Percentiles rank a stretch among this genome's conserved stretches.
phyloP scores from a whole-genome alignment of 805 yeast genomes.

The Metschnikowia colocasiae region DNA sequence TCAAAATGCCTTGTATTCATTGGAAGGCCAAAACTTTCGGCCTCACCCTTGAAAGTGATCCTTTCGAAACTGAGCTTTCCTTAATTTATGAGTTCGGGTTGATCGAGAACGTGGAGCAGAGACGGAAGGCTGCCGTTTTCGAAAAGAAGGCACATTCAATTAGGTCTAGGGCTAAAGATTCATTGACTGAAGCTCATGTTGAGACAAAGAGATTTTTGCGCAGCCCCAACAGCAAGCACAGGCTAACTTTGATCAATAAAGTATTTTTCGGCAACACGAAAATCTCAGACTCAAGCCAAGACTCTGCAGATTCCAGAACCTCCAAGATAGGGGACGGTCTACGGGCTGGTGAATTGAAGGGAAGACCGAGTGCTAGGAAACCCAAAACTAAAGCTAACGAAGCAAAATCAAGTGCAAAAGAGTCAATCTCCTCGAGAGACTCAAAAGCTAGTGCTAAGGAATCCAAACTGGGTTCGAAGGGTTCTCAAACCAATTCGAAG shows the following conservation, averaged over 20 bases:
- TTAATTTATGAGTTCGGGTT: conserved; percentile 62
- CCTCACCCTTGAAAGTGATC: conserved; percentile 79
- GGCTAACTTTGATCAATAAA: conserved; percentile 6
- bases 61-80: conserved; percentile 74
- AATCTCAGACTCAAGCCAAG: not conserved
- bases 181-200: conserved; percentile 8
- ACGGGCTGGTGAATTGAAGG: not conserved
- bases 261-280: conserved; percentile 7
- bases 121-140: conserved; percentile 44
- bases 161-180: conserved; percentile 8
- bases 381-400: not conserved
- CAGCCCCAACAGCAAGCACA: not conserved
- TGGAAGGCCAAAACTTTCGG: conserved; percentile 55
- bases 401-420: not conserved
- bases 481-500: not conserved
- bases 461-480: not conserved
- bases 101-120: conserved; percentile 60
- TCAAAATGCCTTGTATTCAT: conserved; percentile 53
- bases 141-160: conserved; percentile 27
- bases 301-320: not conserved
- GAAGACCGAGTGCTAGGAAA: not conserved
- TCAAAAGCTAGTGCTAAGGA: not conserved
- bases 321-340: not conserved
- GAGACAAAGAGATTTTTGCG: conserved; percentile 6
- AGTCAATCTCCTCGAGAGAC: not conserved